Percentiles rank a stretch among this genome's conserved stretches.
phyloP scores from a whole-genome alignment of 352 stramenopile species.

The Phytophthora meadii region DNA sequence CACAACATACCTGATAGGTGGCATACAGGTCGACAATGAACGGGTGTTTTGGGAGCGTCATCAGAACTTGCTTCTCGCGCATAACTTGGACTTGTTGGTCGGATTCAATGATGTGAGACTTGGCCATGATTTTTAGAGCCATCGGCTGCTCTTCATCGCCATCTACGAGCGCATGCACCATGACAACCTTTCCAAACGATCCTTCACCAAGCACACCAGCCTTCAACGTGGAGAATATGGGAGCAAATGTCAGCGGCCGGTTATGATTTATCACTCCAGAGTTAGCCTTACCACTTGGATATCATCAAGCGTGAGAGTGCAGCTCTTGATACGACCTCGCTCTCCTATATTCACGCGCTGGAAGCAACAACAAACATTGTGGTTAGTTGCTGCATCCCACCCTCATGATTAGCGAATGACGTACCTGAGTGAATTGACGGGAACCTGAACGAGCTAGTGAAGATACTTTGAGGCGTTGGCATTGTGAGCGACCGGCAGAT shows the following conservation, averaged over 20 bases:
- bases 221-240: constrained; percentile 11
- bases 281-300: constrained; percentile 61
- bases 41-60: constrained; percentile 85
- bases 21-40: constrained; percentile 93
- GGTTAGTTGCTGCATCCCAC: constrained; percentile 6
- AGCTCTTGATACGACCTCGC: constrained; percentile 56
- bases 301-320: constrained; percentile 62
- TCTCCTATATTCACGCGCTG: constrained; percentile 62
- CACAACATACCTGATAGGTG: constrained; percentile 77
- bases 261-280: background rate
- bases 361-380: background rate
- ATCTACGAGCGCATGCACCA: constrained; percentile 83
- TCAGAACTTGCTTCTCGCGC: constrained; percentile 92
- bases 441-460: constrained; percentile 58
- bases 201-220: constrained; percentile 93
- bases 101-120: constrained; percentile 94
- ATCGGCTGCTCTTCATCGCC: constrained; percentile 65
- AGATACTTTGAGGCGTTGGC: constrained; percentile 67
- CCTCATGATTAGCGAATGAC: background rate
- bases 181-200: constrained; percentile 96
- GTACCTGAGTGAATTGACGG: constrained; percentile 65
- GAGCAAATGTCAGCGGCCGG: background rate
- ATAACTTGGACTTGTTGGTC: constrained; percentile 94
- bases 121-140: constrained; percentile 94
- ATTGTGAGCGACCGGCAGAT: constrained; percentile 69